A percentile compares a stretch with the other conserved stretches of the same genome.
phyloP scores from a whole-genome alignment of 352 stramenopile genomes.

The Elongisporangium undulatum region DNA sequence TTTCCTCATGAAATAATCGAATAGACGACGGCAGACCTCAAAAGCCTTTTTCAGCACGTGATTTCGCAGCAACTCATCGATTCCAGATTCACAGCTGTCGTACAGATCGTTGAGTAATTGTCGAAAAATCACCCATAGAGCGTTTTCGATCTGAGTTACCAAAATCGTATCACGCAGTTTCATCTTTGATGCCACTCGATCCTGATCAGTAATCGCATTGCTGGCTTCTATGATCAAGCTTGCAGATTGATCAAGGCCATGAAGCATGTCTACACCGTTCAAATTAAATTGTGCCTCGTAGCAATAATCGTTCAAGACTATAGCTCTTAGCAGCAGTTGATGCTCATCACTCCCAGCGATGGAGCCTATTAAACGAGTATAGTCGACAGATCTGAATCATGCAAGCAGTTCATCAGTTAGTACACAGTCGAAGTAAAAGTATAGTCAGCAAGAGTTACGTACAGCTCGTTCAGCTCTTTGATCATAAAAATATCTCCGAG shows the following conservation, averaged over 20 bases:
- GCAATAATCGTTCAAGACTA: slow-evolving; percentile 11
- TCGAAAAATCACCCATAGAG: slow-evolving; percentile 7
- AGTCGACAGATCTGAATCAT: neutral
- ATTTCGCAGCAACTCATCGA: neutral
- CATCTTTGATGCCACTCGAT: neutral
- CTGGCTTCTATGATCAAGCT: slow-evolving; percentile 2
- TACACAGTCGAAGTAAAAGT: neutral
- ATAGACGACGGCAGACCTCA: neutral
- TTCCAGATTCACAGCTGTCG: neutral
- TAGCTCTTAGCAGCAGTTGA: slow-evolving; percentile 4
- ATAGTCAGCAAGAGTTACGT: slow-evolving; percentile 3
- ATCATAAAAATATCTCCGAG: slow-evolving; percentile 11
- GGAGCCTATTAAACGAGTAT: neutral
- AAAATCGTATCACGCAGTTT: neutral
- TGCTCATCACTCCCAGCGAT: neutral
- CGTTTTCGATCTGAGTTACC: slow-evolving; percentile 4
- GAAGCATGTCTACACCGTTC: neutral
- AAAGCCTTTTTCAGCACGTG: neutral
- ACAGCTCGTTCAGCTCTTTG: slow-evolving; percentile 9
- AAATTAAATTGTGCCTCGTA: slow-evolving; percentile 1
- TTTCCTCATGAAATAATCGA: slow-evolving; percentile 1
- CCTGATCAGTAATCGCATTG: neutral
- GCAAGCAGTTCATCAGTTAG: neutral
- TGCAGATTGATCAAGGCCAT: slow-evolving; percentile 6
- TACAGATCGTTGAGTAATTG: neutral